Evolutionary conservation across 345 rosid species (phyloP).

Genomic region (Brassica incana): DNA sequence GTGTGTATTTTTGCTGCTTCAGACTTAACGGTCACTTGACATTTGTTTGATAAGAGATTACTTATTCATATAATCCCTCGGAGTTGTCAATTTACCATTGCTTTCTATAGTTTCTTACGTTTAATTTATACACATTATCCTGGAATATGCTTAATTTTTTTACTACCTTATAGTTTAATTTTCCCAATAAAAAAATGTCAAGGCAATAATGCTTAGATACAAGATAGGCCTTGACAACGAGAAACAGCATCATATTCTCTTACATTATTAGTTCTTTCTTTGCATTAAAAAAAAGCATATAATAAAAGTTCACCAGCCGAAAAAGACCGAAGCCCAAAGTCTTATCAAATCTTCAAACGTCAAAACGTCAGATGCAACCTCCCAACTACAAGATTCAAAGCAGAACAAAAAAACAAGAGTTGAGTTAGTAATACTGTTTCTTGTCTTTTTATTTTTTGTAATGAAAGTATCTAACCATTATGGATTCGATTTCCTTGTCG

Average conservation of each 20-base stretch:
- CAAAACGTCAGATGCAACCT: slow-evolving; percentile 34
- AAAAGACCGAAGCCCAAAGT: slow-evolving; percentile 21
- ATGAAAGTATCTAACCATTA: slow-evolving; percentile 42
- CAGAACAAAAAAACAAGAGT: neutral
- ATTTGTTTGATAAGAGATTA: slow-evolving; percentile 8
- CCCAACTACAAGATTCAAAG: slow-evolving; percentile 32
- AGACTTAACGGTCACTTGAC: neutral
- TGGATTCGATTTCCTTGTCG: slow-evolving; percentile 67
- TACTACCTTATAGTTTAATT: neutral
- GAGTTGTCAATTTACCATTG: neutral
- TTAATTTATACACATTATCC: too few species aligned
- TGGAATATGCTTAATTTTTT: neutral
- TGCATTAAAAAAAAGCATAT: slow-evolving; percentile 16
- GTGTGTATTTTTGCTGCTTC: slow-evolving; percentile 2
- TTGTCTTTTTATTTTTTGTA: neutral
- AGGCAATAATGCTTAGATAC: neutral
- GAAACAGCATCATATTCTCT: slow-evolving; percentile 15
- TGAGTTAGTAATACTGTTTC: neutral
- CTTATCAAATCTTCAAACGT: slow-evolving; percentile 8
- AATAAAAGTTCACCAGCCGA: slow-evolving; percentile 9
- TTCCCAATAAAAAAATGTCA: neutral
- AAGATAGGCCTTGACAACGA: neutral
- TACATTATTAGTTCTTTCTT: slow-evolving; percentile 31
- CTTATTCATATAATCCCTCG: neutral
- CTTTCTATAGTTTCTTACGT: neutral